Conservation (phyloP, 495 filamentous ascomycete species). For the Talaromyces wortmannii region DNA sequence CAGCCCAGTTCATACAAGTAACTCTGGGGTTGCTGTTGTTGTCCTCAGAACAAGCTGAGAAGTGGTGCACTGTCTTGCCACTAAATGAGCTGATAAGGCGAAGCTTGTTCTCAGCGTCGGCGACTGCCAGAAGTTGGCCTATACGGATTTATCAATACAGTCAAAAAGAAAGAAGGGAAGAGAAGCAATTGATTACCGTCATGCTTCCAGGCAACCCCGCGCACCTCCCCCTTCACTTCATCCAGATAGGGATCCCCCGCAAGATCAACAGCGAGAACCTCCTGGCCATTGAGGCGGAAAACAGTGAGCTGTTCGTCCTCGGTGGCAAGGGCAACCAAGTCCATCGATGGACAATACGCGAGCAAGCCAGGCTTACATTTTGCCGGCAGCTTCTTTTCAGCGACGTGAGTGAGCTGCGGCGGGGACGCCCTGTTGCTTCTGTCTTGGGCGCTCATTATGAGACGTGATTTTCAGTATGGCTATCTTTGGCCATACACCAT, state of each 20-base stretch:
- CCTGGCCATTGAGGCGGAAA: conserved; percentile 62
- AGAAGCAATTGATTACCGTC: conserved; percentile 48
- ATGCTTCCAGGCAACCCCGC: conserved; percentile 65
- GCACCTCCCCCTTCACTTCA: conserved; percentile 45
- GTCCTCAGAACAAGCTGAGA: conserved; percentile 5
- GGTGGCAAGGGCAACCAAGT: conserved; percentile 68
- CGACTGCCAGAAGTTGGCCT: conserved; percentile 71
- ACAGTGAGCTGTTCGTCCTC: conserved; percentile 55
- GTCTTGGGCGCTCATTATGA: no score
- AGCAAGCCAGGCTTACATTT: conserved; percentile 46
- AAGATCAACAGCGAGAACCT: conserved; percentile 54
- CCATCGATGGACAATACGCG: conserved; percentile 75
- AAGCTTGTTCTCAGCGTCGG: conserved; percentile 65
- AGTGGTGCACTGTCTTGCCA: conserved; percentile 67
- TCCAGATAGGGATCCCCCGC: conserved; percentile 39
- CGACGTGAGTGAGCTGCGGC: conserved; percentile 15
- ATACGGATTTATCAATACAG: neutral
- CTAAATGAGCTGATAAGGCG: conserved; percentile 69
- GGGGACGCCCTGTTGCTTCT: no score
- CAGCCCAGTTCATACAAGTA: conserved; percentile 66
- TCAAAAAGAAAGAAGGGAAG: neutral
- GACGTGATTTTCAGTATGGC: no score
- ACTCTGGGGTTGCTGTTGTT: conserved; percentile 30
- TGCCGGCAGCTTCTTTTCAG: conserved; percentile 49
- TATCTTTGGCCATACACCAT: no score